These are phyloP conservation scores for Neurospora sp. DNA, from an alignment of 495 filamentous ascomycete genomes.

Conservation along the genomic window DNA sequence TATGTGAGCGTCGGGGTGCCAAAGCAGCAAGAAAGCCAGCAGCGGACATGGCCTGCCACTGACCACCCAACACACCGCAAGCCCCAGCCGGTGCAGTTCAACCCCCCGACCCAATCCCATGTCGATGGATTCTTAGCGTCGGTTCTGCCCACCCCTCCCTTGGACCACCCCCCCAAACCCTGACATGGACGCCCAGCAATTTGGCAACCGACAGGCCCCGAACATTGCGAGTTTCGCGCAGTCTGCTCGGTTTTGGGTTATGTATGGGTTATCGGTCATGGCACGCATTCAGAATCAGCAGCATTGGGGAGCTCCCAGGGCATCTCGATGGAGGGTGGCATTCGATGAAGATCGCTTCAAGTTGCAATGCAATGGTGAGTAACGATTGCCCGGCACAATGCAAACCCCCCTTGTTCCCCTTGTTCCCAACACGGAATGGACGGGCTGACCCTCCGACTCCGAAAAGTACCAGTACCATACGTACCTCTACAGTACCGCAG, in stretches of 20 bases:
- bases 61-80: neutral
- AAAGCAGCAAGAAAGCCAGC: neutral
- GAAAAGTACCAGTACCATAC: neutral
- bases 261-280: neutral
- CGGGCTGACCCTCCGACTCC: neutral
- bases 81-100: neutral
- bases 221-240: neutral
- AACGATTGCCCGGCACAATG: neutral
- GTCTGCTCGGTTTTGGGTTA: neutral
- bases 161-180: neutral
- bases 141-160: neutral
- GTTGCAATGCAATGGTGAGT: neutral
- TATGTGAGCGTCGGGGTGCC: neutral
- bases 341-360: neutral
- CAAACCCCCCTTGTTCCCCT: neutral
- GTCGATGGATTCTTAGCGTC: neutral
- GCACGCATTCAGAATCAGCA: neutral
- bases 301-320: neutral
- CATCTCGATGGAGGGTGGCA: neutral
- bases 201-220: neutral
- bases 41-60: neutral
- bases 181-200: neutral
- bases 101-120: neutral
- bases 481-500: neutral
- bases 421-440: neutral